phyloP scores from a whole-genome alignment of 139 green algal species.

The Trebouxia sp. region DNA sequence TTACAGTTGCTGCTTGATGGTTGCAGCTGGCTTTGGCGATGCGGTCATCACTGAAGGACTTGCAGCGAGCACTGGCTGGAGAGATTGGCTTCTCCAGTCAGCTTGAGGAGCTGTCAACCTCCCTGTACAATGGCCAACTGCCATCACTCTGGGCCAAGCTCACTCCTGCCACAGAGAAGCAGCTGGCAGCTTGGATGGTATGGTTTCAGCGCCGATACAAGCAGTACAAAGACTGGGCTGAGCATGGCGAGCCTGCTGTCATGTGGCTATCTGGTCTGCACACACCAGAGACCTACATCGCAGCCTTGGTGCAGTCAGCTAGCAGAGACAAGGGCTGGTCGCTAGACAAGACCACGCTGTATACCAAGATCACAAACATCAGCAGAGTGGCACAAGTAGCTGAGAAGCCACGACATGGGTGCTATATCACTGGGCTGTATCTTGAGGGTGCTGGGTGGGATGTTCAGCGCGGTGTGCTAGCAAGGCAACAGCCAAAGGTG shows the following conservation, averaged over 20 bases:
- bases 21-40: slow-evolving; percentile 62
- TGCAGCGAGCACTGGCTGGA: slow-evolving; percentile 76
- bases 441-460: slow-evolving; percentile 87
- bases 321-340: slow-evolving; percentile 83
- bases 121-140: slow-evolving; percentile 81
- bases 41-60: slow-evolving; percentile 64
- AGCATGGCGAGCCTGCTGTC: slow-evolving; percentile 75
- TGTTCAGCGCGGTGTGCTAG: slow-evolving; percentile 50
- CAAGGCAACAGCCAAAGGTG: slow-evolving; percentile 69
- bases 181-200: slow-evolving; percentile 78
- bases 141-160: slow-evolving; percentile 73
- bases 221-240: slow-evolving; percentile 77
- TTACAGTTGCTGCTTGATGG: background rate
- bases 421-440: slow-evolving; percentile 80
- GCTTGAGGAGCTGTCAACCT: slow-evolving; percentile 72
- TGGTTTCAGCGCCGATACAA: slow-evolving; percentile 75
- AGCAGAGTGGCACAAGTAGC: background rate
- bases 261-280: slow-evolving; percentile 88
- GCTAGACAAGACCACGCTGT: slow-evolving; percentile 81
- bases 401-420: slow-evolving; percentile 55
- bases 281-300: slow-evolving; percentile 87
- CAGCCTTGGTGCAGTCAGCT: slow-evolving; percentile 81
- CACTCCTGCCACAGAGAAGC: slow-evolving; percentile 79
- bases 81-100: slow-evolving; percentile 81
- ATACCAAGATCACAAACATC: slow-evolving; percentile 73